A percentile compares a stretch with the other conserved stretches of the same genome.
These are phyloP conservation scores for Gossypium raimondii DNA, from an alignment of 345 rosid genomes.

Conservation along the genomic window DNA sequence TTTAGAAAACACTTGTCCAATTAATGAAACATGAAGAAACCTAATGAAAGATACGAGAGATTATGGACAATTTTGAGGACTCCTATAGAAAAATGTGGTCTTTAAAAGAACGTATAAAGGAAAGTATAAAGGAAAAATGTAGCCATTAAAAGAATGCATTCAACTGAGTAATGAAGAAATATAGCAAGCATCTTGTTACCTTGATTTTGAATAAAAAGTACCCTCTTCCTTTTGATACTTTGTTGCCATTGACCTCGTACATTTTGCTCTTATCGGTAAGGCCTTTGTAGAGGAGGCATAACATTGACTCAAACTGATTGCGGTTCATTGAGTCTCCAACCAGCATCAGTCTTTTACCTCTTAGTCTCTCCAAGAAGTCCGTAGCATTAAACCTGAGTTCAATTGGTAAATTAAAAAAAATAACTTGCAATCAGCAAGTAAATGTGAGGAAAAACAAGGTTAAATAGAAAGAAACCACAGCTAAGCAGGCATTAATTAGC, in stretches of 20 bases:
- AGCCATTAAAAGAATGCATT: not conserved
- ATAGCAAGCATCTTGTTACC: slow-evolving; percentile 39
- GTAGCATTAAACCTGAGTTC: slow-evolving; percentile 78
- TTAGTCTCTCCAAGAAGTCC: slow-evolving; percentile 77
- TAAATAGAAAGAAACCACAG: slow-evolving; percentile 3
- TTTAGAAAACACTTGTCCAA: not conserved
- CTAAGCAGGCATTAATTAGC: not conserved
- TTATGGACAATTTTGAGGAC: not conserved
- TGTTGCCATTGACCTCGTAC: slow-evolving; percentile 73
- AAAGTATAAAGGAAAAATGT: not conserved
- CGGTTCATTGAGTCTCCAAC: slow-evolving; percentile 97
- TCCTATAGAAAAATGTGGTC: not conserved
- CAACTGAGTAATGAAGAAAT: slow-evolving; percentile 12
- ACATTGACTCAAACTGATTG: slow-evolving; percentile 84
- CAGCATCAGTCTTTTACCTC: slow-evolving; percentile 78
- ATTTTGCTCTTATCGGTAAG: slow-evolving; percentile 59
- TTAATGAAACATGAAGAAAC: not conserved
- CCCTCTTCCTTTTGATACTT: slow-evolving; percentile 86
- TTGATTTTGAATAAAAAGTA: slow-evolving; percentile 63
- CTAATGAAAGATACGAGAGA: not conserved
- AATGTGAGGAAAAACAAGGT: slow-evolving; percentile 22
- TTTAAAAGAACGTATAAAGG: not conserved
- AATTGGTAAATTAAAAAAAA: not conserved
- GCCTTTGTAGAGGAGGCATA: slow-evolving; percentile 82
- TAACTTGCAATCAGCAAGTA: slow-evolving; percentile 23